Base-by-base conservation (phyloP, 192 early-diverging fungal genomes). In the Backusella mclennaniae region DNA sequence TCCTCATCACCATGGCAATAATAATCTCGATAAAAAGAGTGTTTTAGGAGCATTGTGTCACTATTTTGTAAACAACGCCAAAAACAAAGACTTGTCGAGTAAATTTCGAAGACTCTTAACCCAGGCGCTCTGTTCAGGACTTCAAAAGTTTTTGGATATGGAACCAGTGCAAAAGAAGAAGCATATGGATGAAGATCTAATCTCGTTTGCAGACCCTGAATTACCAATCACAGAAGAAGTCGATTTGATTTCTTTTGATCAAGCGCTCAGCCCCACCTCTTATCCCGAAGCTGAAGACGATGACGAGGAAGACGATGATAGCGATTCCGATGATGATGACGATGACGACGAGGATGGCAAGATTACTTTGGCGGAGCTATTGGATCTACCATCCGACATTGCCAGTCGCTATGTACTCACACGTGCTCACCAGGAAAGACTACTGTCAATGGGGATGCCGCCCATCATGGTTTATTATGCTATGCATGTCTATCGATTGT, bases 391-490 rank as follows among this genome's bases (percentile, higher is more conserved):
- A 11, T 53, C 68, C 1, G 71, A 71, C 17, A 66, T 66, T 41
- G 46, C 66, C 35, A 67, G 23, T 35, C 31, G 73, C 15, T 71
- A 77, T 17, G 21, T 44, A 15, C 23, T 82, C 4, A 77, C 56
- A 0, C 23, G 44, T 17, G 42, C 66, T 0, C 76, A 82, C 29
- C 75, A 82, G 12, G 21, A 49, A 14, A 39, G 52, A 6, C 53
- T 74, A 14, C 9, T 78, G 23, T 33, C 23, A 9, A 75, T 75
- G 56, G 56, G 42, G 8, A 59, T 75, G 0, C 46, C 44, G 17
- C 76, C 76, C 2, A 35, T 75, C 33, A 71, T 82, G 11, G 12
- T 78, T 1, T 78, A 75, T 33, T 77, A 78, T 52, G 68, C 73
- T 6, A 70, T 82, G 41, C 44, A 82, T 17, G 56, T 71, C 0